Base-by-base conservation (phyloP, 1,284 basidiomycete species). In the Puccinia novopanici region DNA sequence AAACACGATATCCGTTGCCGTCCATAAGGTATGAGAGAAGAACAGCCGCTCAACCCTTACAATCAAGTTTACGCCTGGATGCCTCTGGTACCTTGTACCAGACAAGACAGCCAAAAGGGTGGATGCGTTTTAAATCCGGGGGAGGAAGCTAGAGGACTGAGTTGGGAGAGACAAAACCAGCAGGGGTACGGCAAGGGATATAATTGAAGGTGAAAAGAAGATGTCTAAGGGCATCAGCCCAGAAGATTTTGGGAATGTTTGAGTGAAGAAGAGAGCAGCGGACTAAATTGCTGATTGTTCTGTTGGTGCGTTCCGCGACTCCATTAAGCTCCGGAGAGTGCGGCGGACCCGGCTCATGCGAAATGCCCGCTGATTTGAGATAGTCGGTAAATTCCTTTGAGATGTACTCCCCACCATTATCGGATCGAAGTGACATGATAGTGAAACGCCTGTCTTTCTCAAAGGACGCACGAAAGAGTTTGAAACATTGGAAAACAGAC, bases 271-370 rank as follows among this genome's bases (percentile, higher is more conserved):
- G 82, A 81, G 87, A 83, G 0, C 84, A 83, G 0, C 84, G 77
- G 10, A 82, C 81, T 30, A 79, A 81, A 24, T 85, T 83, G 0
- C 84, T 67, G 24, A 84, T 83, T 2, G 85, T 87, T 85, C 82
- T 57, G 84, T 45, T 45, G 45, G 45, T 45, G 6, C 45, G 6
- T 15, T 45, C 45, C 15, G 45, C 45, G 15, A 45, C 82, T 82
- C 87, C 80, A 82, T 86, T 87, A 80, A 83, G 22, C 63, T 84
- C 82, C 2, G 86, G 86, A 3, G 86, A 84, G 80, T 88, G 84
- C 73, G 87, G 86, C 0, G 86, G 83, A 17, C 85, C 86, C n/a
- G 85, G 82, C 63, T 85, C 81, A 30, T 82, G 83, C 34, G 79
- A 55, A 2, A 86, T 88, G 22, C 87, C 87, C 9, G 81, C 40